Conservation (phyloP, 164 flowering plant genomes). For the Stephania cephalantha region DNA sequence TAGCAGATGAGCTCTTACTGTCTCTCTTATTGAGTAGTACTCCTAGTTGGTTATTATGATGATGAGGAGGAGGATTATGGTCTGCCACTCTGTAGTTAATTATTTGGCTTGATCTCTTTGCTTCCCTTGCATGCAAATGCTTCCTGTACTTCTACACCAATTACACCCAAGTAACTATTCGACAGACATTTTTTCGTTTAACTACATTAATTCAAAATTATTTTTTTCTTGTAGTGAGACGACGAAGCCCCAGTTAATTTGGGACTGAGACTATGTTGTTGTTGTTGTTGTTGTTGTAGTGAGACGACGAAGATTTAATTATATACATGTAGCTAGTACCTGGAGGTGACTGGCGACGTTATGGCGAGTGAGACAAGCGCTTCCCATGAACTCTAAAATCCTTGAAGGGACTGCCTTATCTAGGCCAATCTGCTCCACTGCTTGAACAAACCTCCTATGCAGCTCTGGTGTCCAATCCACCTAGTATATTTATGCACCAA, state of each 20-base stretch:
- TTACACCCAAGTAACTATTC: too few relatives aligned
- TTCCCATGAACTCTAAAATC: slow-evolving; percentile 90
- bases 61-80: neutral
- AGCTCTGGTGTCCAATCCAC: slow-evolving; percentile 99
- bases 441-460: slow-evolving; percentile 88
- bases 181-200: too few relatives aligned
- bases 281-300: too few relatives aligned
- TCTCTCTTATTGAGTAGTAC: slow-evolving; percentile 35
- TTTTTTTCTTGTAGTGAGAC: too few relatives aligned
- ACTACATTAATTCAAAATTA: too few relatives aligned
- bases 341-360: slow-evolving; percentile 98
- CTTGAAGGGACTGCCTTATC: slow-evolving; percentile 98
- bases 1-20: slow-evolving; percentile 19
- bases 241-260: too few relatives aligned
- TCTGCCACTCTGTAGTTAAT: slow-evolving; percentile 30
- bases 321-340: slow-evolving; percentile 25
- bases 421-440: slow-evolving; percentile 97
- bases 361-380: slow-evolving; percentile 94
- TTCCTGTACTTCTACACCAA: slow-evolving; percentile 78
- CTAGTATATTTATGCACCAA: slow-evolving; percentile 27
- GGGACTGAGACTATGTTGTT: too few relatives aligned
- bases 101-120: slow-evolving; percentile 77
- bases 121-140: slow-evolving; percentile 82
- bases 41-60: neutral
- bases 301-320: too few relatives aligned